Conservation (phyloP, 2,329 filamentous ascomycete species). For the Xylariaceae sp. region DNA sequence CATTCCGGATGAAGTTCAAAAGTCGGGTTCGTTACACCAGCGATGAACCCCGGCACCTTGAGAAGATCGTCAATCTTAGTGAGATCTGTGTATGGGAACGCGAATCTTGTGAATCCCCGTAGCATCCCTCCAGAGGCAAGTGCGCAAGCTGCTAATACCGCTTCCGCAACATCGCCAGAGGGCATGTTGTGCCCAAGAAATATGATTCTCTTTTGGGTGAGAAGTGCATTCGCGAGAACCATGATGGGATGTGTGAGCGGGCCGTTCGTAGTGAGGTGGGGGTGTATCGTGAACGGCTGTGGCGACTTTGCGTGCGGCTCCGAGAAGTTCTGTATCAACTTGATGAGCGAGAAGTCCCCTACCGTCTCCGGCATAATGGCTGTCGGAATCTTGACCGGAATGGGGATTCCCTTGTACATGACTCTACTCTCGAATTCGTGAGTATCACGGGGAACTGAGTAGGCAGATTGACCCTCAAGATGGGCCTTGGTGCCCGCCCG, state of each 20-base stretch:
- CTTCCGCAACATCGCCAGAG: constrained; percentile 92
- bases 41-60: constrained; percentile 95
- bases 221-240: constrained; percentile 85
- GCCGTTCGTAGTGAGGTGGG: constrained; percentile 90
- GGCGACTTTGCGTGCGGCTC: constrained; percentile 76
- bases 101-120: constrained; percentile 89
- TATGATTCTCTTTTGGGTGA: constrained; percentile 94
- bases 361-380: constrained; percentile 93
- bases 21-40: constrained; percentile 93
- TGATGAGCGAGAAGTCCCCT: constrained; percentile 95
- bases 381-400: constrained; percentile 93
- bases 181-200: constrained; percentile 94
- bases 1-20: constrained; percentile 94
- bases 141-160: constrained; percentile 95
- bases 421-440: constrained; percentile 97
- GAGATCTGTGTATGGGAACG: constrained; percentile 95
- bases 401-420: constrained; percentile 92
- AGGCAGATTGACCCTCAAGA: constrained; percentile 59
- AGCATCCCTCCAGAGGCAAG: constrained; percentile 89
- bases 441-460: constrained; percentile 83
- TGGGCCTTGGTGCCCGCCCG: constrained; percentile 60
- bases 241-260: constrained; percentile 90
- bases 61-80: constrained; percentile 96
- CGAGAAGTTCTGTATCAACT: constrained; percentile 92
- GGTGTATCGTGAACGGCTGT: constrained; percentile 79